phyloP scores from a whole-genome alignment of 2,329 filamentous ascomycete species.

The Penicillium sp. region DNA sequence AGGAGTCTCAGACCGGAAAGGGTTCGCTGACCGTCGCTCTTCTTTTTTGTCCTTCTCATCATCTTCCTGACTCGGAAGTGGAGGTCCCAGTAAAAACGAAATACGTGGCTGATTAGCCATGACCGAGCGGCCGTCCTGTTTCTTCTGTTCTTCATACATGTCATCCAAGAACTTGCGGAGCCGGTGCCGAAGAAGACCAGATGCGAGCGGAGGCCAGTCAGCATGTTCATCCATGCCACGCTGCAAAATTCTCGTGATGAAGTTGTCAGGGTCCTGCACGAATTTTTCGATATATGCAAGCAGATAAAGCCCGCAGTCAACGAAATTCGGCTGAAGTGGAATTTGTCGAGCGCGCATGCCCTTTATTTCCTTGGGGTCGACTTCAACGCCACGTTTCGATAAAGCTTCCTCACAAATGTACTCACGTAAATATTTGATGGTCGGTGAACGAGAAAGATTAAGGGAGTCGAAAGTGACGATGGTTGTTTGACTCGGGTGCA shows the following conservation, averaged over 20 bases:
- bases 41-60: neutral
- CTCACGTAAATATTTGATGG: constrained; percentile 68
- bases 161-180: constrained; percentile 67
- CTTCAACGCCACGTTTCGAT: constrained; percentile 56
- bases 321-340: constrained; percentile 78
- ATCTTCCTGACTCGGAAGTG: neutral
- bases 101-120: constrained; percentile 33
- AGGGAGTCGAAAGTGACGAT: constrained; percentile 91
- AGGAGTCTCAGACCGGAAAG: neutral
- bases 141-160: constrained; percentile 59
- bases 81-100: constrained; percentile 32
- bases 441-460: constrained; percentile 61
- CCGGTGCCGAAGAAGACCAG: constrained; percentile 60
- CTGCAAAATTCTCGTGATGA: constrained; percentile 65
- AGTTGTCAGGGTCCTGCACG: constrained; percentile 68
- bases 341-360: constrained; percentile 72
- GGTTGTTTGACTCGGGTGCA: constrained; percentile 58
- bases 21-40: neutral
- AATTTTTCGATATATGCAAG: constrained; percentile 84
- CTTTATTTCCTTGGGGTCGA: constrained; percentile 46
- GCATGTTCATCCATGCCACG: constrained; percentile 59
- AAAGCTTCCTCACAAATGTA: constrained; percentile 75
- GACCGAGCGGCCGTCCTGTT: constrained; percentile 37
- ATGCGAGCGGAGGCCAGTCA: constrained; percentile 57
- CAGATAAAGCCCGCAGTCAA: constrained; percentile 86